Evolutionary conservation across 768 basidiomycete genomes (phyloP).

Genomic region (Hypholoma fasciculare): DNA sequence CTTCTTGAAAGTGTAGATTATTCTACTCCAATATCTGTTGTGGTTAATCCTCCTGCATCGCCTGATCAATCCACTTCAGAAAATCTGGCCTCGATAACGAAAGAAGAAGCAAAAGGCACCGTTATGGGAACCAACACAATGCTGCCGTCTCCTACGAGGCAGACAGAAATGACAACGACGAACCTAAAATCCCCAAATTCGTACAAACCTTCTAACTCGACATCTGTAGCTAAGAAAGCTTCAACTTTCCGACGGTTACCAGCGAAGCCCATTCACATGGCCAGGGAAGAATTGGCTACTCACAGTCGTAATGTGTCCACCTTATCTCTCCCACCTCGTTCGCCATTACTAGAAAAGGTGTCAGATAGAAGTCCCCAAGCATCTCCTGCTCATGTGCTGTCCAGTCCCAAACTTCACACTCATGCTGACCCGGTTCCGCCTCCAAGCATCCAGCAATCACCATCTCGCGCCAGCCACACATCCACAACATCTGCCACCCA

Average conservation of each 20-base stretch:
- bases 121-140: background rate
- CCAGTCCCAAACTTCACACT: background rate
- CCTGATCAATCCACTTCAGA: background rate
- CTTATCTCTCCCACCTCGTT: conserved; percentile 21
- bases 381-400: background rate
- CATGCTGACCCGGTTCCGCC: background rate
- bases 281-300: conserved; percentile 11
- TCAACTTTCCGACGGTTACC: conserved; percentile 58
- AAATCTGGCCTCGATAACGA: background rate
- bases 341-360: background rate
- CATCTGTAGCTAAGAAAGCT: conserved; percentile 27
- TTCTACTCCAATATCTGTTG: conserved; percentile 1
- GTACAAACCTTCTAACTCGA: background rate
- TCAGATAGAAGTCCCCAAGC: background rate
- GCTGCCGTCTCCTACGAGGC: background rate
- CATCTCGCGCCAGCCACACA: background rate
- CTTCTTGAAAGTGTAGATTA: background rate
- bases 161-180: background rate
- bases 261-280: conserved; percentile 10
- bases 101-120: background rate
- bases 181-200: background rate
- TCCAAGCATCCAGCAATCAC: background rate
- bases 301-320: conserved; percentile 26
- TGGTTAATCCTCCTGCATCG: background rate
- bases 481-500: background rate